A percentile compares a stretch with the other conserved stretches of the same genome.
Conservation (phyloP, 2,329 filamentous ascomycete genomes). For the Fusarium verrucosum region DNA sequence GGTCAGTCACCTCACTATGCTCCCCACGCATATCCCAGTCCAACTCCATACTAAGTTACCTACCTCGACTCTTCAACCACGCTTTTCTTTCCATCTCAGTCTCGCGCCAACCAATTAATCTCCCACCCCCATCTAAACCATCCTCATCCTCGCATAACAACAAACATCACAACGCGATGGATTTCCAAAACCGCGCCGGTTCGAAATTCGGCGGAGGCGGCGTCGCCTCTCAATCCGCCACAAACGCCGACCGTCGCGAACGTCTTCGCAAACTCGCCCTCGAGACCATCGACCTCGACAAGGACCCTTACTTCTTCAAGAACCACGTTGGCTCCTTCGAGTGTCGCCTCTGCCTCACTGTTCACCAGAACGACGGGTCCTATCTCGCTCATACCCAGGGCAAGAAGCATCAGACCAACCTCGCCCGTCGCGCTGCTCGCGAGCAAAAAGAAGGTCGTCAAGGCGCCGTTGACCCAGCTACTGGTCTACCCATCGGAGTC, state of each 20-base stretch:
- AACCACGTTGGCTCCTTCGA: conserved; percentile 99
- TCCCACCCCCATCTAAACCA: neutral
- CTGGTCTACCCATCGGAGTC: conserved; percentile 77
- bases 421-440: conserved; percentile 92
- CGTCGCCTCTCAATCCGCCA: conserved; percentile 91
- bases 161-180: conserved; percentile 57
- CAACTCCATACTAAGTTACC: neutral
- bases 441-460: conserved; percentile 89
- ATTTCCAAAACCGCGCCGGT: conserved; percentile 90
- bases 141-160: neutral
- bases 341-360: conserved; percentile 94
- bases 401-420: conserved; percentile 98
- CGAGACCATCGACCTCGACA: conserved; percentile 98
- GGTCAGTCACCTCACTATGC: neutral
- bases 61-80: conserved; percentile 1
- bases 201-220: conserved; percentile 98
- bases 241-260: conserved; percentile 96
- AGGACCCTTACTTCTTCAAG: conserved; percentile 99
- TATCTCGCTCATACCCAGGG: conserved; percentile 99
- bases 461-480: conserved; percentile 70
- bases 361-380: conserved; percentile 98
- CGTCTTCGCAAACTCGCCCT: conserved; percentile 97
- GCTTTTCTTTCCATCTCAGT: conserved; percentile 34
- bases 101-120: conserved; percentile 21
- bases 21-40: conserved; percentile 15